Percentiles rank a stretch among this genome's conserved stretches.
Evolutionary conservation across 495 filamentous ascomycete genomes (phyloP).

Genomic region (Hypoxylon fragiforme): DNA sequence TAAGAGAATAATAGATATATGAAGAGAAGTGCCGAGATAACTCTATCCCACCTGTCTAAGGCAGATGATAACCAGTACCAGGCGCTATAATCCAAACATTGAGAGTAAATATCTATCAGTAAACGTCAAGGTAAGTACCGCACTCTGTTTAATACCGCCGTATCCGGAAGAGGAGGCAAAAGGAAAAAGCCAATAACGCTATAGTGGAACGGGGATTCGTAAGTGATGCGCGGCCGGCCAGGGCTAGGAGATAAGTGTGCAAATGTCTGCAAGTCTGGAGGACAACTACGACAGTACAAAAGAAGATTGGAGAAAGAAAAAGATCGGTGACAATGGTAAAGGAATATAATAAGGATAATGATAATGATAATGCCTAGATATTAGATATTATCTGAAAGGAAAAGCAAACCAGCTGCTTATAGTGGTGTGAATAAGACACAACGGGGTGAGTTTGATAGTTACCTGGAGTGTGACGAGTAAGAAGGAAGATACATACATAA

Average conservation of each 20-base stretch:
- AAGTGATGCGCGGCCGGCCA: constrained; percentile 29
- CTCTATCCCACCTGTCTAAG: constrained; percentile 19
- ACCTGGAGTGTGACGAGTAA: constrained; percentile 12
- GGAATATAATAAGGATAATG: too few species aligned
- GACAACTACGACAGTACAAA: too few species aligned
- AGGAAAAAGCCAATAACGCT: too few species aligned
- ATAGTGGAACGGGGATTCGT: constrained; percentile 31
- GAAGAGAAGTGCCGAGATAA: background rate
- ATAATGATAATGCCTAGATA: too few species aligned
- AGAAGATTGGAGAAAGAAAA: constrained; percentile 10
- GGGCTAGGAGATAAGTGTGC: constrained; percentile 10
- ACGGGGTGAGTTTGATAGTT: constrained; percentile 7
- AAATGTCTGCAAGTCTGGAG: constrained; percentile 12
- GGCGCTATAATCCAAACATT: constrained; percentile 24
- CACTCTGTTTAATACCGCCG: too few species aligned
- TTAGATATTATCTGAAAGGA: constrained; percentile 17
- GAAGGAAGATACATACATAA: too few species aligned
- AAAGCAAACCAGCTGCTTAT: constrained; percentile 21
- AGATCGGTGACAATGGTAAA: constrained; percentile 1
- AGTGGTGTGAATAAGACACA: constrained; percentile 25
- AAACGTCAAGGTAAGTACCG: constrained; percentile 3
- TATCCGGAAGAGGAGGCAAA: constrained; percentile 3
- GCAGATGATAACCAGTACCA: constrained; percentile 7
- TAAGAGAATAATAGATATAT: too few species aligned
- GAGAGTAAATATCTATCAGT: background rate